Evolutionary conservation across 2,329 filamentous ascomycete species (phyloP).

Genomic region (Leptosphaerulina australis): DNA sequence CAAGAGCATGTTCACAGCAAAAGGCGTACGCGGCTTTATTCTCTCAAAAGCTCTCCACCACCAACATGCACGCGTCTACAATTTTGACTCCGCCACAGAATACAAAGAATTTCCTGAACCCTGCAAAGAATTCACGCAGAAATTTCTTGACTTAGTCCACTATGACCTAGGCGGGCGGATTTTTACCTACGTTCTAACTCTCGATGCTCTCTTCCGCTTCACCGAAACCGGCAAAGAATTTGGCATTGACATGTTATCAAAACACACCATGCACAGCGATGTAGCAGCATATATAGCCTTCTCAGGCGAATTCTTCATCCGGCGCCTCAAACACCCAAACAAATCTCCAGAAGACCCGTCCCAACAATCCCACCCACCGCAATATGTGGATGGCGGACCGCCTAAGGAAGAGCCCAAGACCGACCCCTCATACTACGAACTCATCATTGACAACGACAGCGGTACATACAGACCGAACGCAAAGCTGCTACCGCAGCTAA

Average conservation of each 20-base stretch:
- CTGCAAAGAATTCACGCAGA: slow-evolving; percentile 71
- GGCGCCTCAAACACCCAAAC: slow-evolving; percentile 64
- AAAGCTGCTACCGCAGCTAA: slow-evolving; percentile 72
- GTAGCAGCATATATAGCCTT: slow-evolving; percentile 90
- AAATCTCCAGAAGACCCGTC: slow-evolving; percentile 44
- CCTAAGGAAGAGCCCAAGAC: slow-evolving; percentile 52
- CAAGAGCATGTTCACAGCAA: slow-evolving; percentile 81
- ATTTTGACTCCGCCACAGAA: slow-evolving; percentile 77
- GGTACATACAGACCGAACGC: slow-evolving; percentile 92
- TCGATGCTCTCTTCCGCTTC: slow-evolving; percentile 86
- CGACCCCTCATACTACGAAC: slow-evolving; percentile 71
- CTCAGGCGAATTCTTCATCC: slow-evolving; percentile 90
- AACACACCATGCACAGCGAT: slow-evolving; percentile 97
- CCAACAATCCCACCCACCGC: slow-evolving; percentile 58
- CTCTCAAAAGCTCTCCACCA: slow-evolving; percentile 87
- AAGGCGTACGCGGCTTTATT: slow-evolving; percentile 77
- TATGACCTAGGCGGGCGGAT: slow-evolving; percentile 84
- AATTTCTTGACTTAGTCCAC: slow-evolving; percentile 85
- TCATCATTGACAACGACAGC: slow-evolving; percentile 93
- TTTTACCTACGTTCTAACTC: slow-evolving; percentile 89
- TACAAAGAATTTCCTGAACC: slow-evolving; percentile 71
- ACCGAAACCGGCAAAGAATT: slow-evolving; percentile 97
- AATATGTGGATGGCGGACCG: slow-evolving; percentile 56
- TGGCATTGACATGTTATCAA: slow-evolving; percentile 88
- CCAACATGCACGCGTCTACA: slow-evolving; percentile 88